Conservation (phyloP, 192 early-diverging fungal genomes). For the Tieghemiomyces parasiticus region DNA sequence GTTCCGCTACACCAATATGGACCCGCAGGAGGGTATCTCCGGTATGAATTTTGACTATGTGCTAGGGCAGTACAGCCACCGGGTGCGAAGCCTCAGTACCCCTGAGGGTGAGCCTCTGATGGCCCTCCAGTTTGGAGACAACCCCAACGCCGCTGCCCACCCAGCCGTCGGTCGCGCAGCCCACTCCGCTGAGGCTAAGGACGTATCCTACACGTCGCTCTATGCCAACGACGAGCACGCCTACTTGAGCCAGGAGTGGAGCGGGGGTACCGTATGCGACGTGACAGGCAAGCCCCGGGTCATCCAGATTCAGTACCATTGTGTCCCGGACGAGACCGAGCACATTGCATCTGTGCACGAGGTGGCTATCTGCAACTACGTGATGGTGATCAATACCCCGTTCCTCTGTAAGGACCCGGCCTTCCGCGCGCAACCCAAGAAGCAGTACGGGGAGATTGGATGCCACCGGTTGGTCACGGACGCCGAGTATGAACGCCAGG, state of each 20-base stretch:
- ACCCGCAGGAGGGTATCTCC: slow-evolving; percentile 15
- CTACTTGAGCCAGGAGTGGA: slow-evolving; percentile 57
- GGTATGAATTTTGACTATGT: slow-evolving; percentile 22
- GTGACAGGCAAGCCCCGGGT: slow-evolving; percentile 47
- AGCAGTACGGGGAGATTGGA: slow-evolving; percentile 35
- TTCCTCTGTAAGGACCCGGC: slow-evolving; percentile 48
- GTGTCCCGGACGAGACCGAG: slow-evolving; percentile 38
- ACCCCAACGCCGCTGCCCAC: slow-evolving; percentile 13
- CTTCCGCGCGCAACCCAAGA: slow-evolving; percentile 25
- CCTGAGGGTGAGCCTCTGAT: too few relatives aligned
- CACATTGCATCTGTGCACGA: slow-evolving; percentile 52
- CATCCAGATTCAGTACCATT: slow-evolving; percentile 77
- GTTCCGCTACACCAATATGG: slow-evolving; percentile 28
- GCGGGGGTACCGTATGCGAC: slow-evolving; percentile 59
- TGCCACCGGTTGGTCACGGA: slow-evolving; percentile 50
- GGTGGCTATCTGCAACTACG: slow-evolving; percentile 52
- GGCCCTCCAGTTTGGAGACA: too few relatives aligned
- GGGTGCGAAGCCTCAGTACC: slow-evolving; percentile 13
- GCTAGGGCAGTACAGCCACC: slow-evolving; percentile 20
- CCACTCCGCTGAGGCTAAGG: slow-evolving; percentile 2
- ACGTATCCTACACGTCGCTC: slow-evolving; percentile 20
- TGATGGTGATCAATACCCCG: slow-evolving; percentile 60
- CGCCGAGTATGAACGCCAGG: slow-evolving; percentile 19
- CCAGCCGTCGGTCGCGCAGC: slow-evolving; percentile 1
- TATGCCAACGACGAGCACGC: slow-evolving; percentile 28